Evolutionary conservation across 169 alveolate genomes (phyloP), one percentile per base, ranked within the genome.

Genomic region (Plasmodium chabaudi): DNA sequence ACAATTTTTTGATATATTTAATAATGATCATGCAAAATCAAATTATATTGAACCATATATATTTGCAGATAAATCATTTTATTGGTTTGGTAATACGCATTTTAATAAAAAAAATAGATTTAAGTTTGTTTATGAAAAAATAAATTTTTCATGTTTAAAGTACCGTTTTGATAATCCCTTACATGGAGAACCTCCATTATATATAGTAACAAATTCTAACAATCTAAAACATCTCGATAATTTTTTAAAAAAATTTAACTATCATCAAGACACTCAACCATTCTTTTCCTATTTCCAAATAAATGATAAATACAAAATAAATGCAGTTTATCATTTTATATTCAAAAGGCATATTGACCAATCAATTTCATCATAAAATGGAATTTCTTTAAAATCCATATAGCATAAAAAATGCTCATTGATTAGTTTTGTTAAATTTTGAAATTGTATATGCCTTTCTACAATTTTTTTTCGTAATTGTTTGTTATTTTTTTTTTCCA

Each of bases 81-180:
- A 79, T 25, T 79, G 89, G 89, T 65, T 79, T 79, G 89, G 89
- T 6, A 57, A 53, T 39, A 49, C 42, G 12, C 34, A 79, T 55
- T 67, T 65, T 65, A 79, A 79, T 69, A 15, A 3, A 13, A 51
- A 47, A 55, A 34, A 65, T 21, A 34, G 39, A 0, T 79, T 79
- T 70, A 21, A 79, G n/a, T 79, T 55, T 67, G 9, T 9, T 25
- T 79, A 67, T 59, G 64, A 68, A 46, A 79, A 25, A 21, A 51
- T 79, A 39, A 56, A 79, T 59, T 79, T 65, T 27, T n/a, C 89
- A 42, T 79, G 89, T 56, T 46, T 79, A 25, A n/a, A 79, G 9
- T 79, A 79, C 15, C 77, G 89, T 53, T 67, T 65, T 64, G 55
- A 42, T 10, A 49, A 9, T 13, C 82, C 89, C 3, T 39, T 79